Evolutionary conservation across 306 rosid species (phyloP).

Genomic region (Abrus pulchellus): DNA sequence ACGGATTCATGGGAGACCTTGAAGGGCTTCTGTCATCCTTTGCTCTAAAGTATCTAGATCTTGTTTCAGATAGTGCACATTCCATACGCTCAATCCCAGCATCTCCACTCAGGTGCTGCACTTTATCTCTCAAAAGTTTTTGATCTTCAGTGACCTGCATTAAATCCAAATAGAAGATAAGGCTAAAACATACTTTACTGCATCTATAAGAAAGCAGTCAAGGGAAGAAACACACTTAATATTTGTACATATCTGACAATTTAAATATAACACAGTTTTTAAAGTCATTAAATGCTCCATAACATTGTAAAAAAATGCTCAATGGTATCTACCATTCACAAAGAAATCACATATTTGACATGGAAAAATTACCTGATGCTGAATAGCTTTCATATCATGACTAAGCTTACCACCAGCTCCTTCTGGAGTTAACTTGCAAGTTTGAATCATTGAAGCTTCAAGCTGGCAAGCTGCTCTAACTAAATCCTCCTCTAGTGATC

Average conservation of each 20-base stretch:
- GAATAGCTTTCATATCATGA: conserved; percentile 94
- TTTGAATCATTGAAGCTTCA: conserved; percentile 95
- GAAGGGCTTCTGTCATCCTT: conserved; percentile 66
- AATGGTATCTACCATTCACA: conserved; percentile 14
- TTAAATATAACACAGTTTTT: conserved; percentile 17
- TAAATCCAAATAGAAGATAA: conserved; percentile 15
- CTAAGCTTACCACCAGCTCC: conserved; percentile 68
- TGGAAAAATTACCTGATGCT: conserved; percentile 74
- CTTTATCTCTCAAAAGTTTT: conserved; percentile 82
- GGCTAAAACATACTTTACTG: conserved; percentile 30
- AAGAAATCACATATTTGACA: conserved; percentile 20
- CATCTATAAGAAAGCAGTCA: conserved; percentile 35
- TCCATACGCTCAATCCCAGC: conserved; percentile 92
- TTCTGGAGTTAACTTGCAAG: conserved; percentile 83
- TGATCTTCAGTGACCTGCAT: conserved; percentile 84
- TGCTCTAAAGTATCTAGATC: conserved; percentile 72
- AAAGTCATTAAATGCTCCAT: conserved; percentile 12
- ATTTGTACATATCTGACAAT: conserved; percentile 22
- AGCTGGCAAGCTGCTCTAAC: conserved; percentile 98
- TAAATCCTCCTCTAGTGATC: conserved; percentile 82
- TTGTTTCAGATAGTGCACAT: conserved; percentile 81
- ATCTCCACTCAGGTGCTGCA: conserved; percentile 84
- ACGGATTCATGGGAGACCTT: conserved; percentile 44
- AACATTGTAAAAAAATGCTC: neutral
- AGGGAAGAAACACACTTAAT: conserved; percentile 10